phyloP scores from a whole-genome alignment of 2,329 filamentous ascomycete species.

The Alternaria sp. region DNA sequence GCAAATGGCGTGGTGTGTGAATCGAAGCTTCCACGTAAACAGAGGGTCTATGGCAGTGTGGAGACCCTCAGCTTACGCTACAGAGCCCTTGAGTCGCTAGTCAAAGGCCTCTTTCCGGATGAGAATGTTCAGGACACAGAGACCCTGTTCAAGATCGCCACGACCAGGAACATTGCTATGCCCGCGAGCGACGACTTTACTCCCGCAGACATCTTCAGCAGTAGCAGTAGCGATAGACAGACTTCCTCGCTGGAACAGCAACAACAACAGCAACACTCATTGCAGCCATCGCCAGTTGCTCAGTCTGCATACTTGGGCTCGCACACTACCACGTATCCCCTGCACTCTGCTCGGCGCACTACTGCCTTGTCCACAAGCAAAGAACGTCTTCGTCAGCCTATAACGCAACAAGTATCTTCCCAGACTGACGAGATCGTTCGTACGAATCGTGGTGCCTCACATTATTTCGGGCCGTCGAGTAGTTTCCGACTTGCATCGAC shows the following conservation, averaged over 20 bases:
- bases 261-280: slow-evolving; percentile 6
- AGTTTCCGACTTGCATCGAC: slow-evolving; percentile 33
- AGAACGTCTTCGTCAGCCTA: slow-evolving; percentile 14
- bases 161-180: slow-evolving; percentile 47
- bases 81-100: slow-evolving; percentile 51
- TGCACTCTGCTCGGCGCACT: slow-evolving; percentile 9
- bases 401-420: slow-evolving; percentile 14
- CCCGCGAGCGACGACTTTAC: slow-evolving; percentile 39
- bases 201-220: slow-evolving; percentile 35
- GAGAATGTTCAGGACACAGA: slow-evolving; percentile 49
- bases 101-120: slow-evolving; percentile 51
- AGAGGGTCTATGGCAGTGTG: slow-evolving; percentile 54
- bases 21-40: slow-evolving; percentile 53
- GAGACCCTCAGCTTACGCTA: slow-evolving; percentile 55
- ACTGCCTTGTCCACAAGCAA: slow-evolving; percentile 12
- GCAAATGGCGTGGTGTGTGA: slow-evolving; percentile 50
- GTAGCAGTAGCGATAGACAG: slow-evolving; percentile 4
- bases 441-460: slow-evolving; percentile 25
- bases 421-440: slow-evolving; percentile 25
- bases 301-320: not conserved
- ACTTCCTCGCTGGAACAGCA: slow-evolving; percentile 1
- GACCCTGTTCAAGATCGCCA: slow-evolving; percentile 50
- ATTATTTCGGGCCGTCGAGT: slow-evolving; percentile 38
- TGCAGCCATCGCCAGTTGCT: slow-evolving; percentile 3
- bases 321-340: not conserved